Percentiles rank a stretch among this genome's conserved stretches.
Evolutionary conservation across 1,284 basidiomycete species (phyloP).

Genomic region (Melanopsichium pennsylvanicum): DNA sequence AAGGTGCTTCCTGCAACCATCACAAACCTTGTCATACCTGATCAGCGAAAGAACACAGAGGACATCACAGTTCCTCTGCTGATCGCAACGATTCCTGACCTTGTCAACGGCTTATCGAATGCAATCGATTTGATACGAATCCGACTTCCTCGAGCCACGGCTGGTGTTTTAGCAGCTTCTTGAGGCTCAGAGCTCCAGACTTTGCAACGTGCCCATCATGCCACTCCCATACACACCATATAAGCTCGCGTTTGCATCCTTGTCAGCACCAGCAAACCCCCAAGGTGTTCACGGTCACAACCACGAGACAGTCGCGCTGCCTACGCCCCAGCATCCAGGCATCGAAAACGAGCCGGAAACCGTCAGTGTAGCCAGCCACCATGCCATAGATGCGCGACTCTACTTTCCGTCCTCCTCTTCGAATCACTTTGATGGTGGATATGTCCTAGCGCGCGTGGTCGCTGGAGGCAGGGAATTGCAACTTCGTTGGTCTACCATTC

Average conservation of each 20-base stretch:
- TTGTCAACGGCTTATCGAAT: no score
- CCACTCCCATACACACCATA: constrained; percentile 44
- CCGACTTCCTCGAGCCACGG: no score
- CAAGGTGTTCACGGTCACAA: constrained; percentile 10
- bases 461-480: constrained; percentile 45
- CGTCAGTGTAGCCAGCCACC: constrained; percentile 22
- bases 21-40: no score
- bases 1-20: no score
- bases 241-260: constrained; percentile 39
- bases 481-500: constrained; percentile 38
- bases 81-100: no score
- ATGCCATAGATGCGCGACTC: constrained; percentile 37
- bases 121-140: no score
- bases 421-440: constrained; percentile 20
- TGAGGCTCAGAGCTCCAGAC: neutral
- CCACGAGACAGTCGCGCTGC: constrained; percentile 31
- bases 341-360: constrained; percentile 16
- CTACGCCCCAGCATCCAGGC: constrained; percentile 45
- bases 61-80: no score
- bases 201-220: constrained; percentile 6
- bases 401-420: constrained; percentile 30
- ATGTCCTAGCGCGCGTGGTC: constrained; percentile 46
- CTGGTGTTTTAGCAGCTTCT: no score
- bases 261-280: constrained; percentile 15
- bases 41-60: no score